These are phyloP conservation scores for Fusarium incarnatum DNA, from an alignment of 2,329 filamentous ascomycete genomes.

Conservation along the genomic window DNA sequence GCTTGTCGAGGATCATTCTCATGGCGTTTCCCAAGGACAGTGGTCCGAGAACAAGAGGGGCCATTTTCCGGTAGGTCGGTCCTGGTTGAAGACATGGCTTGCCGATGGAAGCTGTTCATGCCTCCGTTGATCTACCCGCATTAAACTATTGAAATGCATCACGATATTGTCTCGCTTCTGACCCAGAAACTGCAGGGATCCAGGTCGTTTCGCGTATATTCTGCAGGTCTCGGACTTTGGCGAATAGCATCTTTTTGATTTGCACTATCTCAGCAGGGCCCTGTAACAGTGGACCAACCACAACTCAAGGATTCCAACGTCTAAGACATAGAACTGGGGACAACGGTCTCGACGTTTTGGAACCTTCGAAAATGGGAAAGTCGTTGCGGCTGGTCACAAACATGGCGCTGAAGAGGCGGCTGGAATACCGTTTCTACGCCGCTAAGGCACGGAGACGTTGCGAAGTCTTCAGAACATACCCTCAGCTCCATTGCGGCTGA, in stretches of 20 bases:
- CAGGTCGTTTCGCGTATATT: not conserved
- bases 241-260: not conserved
- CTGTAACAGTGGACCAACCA: not conserved
- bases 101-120: accelerated
- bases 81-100: accelerated
- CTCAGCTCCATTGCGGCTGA: no score
- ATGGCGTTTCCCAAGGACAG: no score
- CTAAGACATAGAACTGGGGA: not conserved
- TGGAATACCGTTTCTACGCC: not conserved
- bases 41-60: no score
- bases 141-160: not conserved
- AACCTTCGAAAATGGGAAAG: not conserved
- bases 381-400: not conserved
- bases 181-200: not conserved
- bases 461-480: no score
- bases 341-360: not conserved
- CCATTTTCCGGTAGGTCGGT: no score
- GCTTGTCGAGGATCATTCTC: no score
- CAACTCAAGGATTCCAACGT: no score
- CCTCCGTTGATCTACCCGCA: not conserved
- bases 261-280: not conserved
- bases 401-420: not conserved
- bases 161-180: no score
- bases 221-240: not conserved
- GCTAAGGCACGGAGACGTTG: no score